phyloP scores from a whole-genome alignment of 495 filamentous ascomycete genomes.

The Penicillium dipodomyicola region DNA sequence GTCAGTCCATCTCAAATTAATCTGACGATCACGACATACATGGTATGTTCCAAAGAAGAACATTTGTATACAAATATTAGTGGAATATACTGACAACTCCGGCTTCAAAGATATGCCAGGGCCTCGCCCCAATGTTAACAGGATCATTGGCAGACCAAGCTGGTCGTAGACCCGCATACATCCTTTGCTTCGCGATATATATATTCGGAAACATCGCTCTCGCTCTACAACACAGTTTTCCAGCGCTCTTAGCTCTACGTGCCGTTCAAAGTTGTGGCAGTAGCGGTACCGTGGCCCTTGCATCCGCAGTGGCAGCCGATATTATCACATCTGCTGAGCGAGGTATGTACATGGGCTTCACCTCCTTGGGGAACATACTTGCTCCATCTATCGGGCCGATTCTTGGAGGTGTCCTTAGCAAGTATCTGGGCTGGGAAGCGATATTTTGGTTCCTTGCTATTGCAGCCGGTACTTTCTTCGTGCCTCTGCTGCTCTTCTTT shows the following conservation, averaged over 20 bases:
- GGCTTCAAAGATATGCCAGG: conserved; percentile 44
- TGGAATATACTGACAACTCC: background rate
- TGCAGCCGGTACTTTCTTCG: conserved; percentile 39
- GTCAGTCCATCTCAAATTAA: conserved; percentile 45
- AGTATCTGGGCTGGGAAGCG: conserved; percentile 65
- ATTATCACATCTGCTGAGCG: conserved; percentile 45
- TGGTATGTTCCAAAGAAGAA: conserved; percentile 28
- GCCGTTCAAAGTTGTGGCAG: conserved; percentile 50
- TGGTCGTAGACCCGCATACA: conserved; percentile 50
- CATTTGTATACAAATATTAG: background rate
- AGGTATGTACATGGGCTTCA: conserved; percentile 46
- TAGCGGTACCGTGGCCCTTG: conserved; percentile 47
- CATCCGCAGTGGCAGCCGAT: conserved; percentile 47
- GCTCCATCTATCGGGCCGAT: conserved; percentile 54
- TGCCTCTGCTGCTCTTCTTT: conserved; percentile 34
- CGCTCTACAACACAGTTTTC: conserved; percentile 44
- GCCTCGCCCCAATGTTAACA: conserved; percentile 49
- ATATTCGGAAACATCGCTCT: conserved; percentile 47
- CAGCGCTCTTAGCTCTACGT: conserved; percentile 47
- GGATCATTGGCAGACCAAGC: conserved; percentile 49
- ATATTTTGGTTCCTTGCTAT: conserved; percentile 77
- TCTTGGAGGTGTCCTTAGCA: conserved; percentile 60
- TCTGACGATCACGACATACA: conserved; percentile 51
- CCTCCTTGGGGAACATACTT: conserved; percentile 35
- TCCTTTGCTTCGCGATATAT: conserved; percentile 49